phyloP scores from a whole-genome alignment of 768 basidiomycete genomes.

The Lepiota brunneoincarnata region DNA sequence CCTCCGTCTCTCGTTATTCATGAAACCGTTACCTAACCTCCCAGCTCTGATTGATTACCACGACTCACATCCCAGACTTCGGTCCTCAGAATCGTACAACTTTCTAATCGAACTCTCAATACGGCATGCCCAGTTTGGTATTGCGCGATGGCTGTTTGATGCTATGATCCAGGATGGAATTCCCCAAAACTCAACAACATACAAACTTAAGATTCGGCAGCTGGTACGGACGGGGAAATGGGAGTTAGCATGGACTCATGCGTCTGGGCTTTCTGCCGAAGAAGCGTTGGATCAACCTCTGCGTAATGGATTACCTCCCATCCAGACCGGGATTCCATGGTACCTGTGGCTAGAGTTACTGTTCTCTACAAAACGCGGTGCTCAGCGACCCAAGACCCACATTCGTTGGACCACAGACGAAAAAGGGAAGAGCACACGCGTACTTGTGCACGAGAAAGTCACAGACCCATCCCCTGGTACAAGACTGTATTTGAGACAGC shows the following conservation, averaged over 20 bases:
- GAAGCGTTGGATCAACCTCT: constrained; percentile 8
- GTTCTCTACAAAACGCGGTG: constrained; percentile 27
- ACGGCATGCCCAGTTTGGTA: constrained; percentile 14
- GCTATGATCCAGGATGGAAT: constrained; percentile 11
- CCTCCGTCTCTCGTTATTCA: constrained; percentile 1
- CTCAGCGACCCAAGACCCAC: constrained; percentile 19
- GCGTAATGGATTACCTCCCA: constrained; percentile 3
- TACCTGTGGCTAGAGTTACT: constrained; percentile 53
- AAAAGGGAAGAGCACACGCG: not conserved
- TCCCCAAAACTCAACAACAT: constrained; percentile 9
- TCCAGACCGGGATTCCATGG: constrained; percentile 32
- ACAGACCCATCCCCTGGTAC: constrained; percentile 4
- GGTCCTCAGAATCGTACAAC: constrained; percentile 16
- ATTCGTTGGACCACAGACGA: not conserved
- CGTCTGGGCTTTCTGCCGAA: constrained; percentile 4
- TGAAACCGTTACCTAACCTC: constrained; percentile 8
- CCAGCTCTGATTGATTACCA: constrained; percentile 16
- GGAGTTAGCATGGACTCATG: constrained; percentile 14
- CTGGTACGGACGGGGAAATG: constrained; percentile 16
- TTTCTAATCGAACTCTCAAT: constrained; percentile 13
- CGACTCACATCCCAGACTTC: constrained; percentile 12
- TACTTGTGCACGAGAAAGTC: not conserved
- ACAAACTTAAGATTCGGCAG: constrained; percentile 13
- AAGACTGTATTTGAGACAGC: constrained; percentile 12
- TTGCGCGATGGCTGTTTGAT: constrained; percentile 11